Evolutionary conservation across 2,329 filamentous ascomycete genomes (phyloP).

Genomic region (Trichoderma simmonsii): DNA sequence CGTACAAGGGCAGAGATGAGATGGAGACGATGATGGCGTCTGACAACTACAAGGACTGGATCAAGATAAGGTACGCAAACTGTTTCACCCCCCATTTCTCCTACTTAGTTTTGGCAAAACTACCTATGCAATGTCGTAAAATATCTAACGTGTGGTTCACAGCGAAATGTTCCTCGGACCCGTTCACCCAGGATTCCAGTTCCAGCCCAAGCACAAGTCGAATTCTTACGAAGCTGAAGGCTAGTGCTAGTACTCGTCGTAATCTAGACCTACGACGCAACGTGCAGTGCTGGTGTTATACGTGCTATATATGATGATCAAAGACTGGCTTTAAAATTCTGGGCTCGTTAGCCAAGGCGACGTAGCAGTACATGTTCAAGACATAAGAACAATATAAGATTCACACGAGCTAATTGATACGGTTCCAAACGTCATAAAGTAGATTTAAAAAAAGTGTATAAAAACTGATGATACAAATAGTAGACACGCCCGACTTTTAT

Average conservation of each 20-base stretch:
- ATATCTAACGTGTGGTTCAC: constrained; percentile 18
- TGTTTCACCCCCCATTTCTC: background rate
- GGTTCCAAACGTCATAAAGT: constrained; percentile 1
- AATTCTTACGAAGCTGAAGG: constrained; percentile 82
- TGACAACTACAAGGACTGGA: constrained; percentile 93
- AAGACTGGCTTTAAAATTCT: background rate
- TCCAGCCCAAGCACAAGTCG: constrained; percentile 96
- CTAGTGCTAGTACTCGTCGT: constrained; percentile 28
- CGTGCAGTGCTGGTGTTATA: background rate
- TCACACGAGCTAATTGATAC: background rate
- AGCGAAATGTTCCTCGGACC: constrained; percentile 98
- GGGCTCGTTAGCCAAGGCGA: background rate
- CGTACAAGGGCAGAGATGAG: constrained; percentile 80
- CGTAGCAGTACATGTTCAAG: background rate
- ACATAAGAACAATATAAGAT: background rate
- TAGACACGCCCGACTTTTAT: constrained; percentile 8
- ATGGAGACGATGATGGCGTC: constrained; percentile 91
- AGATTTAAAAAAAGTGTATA: background rate
- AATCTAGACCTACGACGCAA: background rate
- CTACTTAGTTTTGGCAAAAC: background rate
- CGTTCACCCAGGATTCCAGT: constrained; percentile 84
- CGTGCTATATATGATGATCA: background rate
- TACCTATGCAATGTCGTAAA: background rate
- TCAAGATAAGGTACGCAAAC: constrained; percentile 83
- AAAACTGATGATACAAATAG: constrained; percentile 6